Evolutionary conservation across 805 yeast species (phyloP), one percentile per base, ranked within the genome.

Genomic region (Blastobotrys attinorum): DNA sequence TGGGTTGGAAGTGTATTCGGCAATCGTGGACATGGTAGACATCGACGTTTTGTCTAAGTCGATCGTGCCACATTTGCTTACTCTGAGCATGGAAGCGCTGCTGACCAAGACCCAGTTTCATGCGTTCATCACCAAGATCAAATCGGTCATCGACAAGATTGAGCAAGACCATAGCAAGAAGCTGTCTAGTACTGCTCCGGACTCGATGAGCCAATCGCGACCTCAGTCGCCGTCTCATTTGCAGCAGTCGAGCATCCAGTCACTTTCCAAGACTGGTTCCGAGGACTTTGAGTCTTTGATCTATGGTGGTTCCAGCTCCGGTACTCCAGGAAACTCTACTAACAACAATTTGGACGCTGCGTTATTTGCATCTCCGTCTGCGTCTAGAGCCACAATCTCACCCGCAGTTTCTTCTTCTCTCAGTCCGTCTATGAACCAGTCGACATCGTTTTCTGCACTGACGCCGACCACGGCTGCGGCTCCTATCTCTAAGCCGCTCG

Each of bases 31-130:
- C 16, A 59, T 73, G 8, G 66, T 77, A 16, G 72, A 67, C 18
- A 71, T 76, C 34, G 79, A 75, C 37, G 60, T 60, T 1, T 61
- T 75, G 15, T 71, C 83, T n/a, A 69, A 69, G n/a, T 68, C 69
- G 22, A 71, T 77, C 3, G 47, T 79, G 8, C 83, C 85, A 0
- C 68, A 71, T 34, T 59, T 77, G 44, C 71, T 79, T 70, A 61
- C 63, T 11, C 61, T 75, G 37, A 66, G 79, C 0, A 66, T 75
- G 57, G 66, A 76, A 3, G 57, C 70, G 3, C 65, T 70, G 6
- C 54, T 79, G 25, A 64, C 64, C 8, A 56, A 65, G 5, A 49
- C 50, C 1, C 72, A 74, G 48, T 79, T 75, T 54, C 50, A 61
- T 22, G 54, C 52, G 16, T 71, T 67, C 45, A 62, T 64, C 39